Percentiles rank a stretch among this genome's conserved stretches.
phyloP scores from a whole-genome alignment of 2,329 filamentous ascomycete species.

The Pseudogymnoascus sp. region DNA sequence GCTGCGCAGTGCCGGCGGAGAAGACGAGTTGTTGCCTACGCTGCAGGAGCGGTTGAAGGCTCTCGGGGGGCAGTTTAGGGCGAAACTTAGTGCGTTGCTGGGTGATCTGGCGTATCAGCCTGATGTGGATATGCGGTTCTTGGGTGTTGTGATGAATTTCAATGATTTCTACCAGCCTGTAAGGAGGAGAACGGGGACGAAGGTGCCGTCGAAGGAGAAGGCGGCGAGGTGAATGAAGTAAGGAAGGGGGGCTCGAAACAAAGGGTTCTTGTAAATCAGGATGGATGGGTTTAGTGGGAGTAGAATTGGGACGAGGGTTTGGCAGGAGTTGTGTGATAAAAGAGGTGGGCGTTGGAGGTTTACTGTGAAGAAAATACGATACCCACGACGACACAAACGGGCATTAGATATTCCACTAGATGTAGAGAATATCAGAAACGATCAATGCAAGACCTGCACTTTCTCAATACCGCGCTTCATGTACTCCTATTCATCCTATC shows the following conservation, averaged over 20 bases:
- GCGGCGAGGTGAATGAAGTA: not conserved
- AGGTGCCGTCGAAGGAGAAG: not conserved
- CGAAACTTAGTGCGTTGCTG: constrained; percentile 69
- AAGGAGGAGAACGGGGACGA: constrained; percentile 40
- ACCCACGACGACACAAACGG: constrained; percentile 1
- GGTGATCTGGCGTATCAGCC: constrained; percentile 89
- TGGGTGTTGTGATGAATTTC: constrained; percentile 98
- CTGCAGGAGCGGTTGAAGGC: constrained; percentile 65
- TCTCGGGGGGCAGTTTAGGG: constrained; percentile 68
- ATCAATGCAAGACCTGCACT: not conserved
- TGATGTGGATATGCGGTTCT: constrained; percentile 89
- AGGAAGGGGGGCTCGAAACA: not conserved
- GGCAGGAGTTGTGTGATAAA: not conserved
- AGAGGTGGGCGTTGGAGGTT: not conserved
- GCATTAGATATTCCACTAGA: constrained; percentile 5
- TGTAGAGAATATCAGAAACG: constrained; percentile 1
- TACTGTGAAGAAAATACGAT: not conserved
- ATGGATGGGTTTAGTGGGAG: not conserved
- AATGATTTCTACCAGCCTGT: constrained; percentile 89
- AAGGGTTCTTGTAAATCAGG: not conserved
- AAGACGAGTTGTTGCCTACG: constrained; percentile 63
- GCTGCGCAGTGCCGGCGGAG: constrained; percentile 27
- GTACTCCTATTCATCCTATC: not conserved
- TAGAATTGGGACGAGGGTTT: not conserved
- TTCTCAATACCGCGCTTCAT: not conserved